Conservation (phyloP, 352 stramenopile species). For the Phytophthora agathidicida region DNA sequence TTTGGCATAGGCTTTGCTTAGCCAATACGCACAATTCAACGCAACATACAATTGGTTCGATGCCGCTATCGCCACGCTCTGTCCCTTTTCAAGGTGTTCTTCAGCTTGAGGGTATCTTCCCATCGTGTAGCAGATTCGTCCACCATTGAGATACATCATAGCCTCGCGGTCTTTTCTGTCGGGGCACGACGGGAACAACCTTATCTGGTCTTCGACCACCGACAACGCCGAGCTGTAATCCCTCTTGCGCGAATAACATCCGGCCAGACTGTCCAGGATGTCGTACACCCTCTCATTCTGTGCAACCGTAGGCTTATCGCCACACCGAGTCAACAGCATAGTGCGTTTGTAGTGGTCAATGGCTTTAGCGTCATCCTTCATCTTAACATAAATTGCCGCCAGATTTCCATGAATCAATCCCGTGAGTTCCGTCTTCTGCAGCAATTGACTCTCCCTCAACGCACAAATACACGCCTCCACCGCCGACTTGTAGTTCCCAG, state of each 20-base stretch:
- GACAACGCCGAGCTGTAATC: conserved; percentile 61
- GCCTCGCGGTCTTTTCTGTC: conserved; percentile 48
- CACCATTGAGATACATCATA: conserved; percentile 62
- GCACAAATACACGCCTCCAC: conserved; percentile 52
- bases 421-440: conserved; percentile 71
- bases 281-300: conserved; percentile 67
- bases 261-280: conserved; percentile 56
- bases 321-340: conserved; percentile 44
- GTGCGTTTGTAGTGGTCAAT: conserved; percentile 70
- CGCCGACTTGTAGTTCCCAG: conserved; percentile 56
- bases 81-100: conserved; percentile 44
- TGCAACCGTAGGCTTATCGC: conserved; percentile 26
- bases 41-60: conserved; percentile 39
- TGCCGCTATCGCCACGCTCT: conserved; percentile 30
- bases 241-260: conserved; percentile 57
- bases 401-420: conserved; percentile 73
- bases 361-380: conserved; percentile 59
- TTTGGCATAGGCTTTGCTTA: conserved; percentile 57
- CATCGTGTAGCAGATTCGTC: conserved; percentile 61
- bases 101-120: conserved; percentile 55
- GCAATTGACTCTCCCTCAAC: conserved; percentile 50
- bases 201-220: conserved; percentile 58
- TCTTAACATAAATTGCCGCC: conserved; percentile 58
- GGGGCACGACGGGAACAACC: conserved; percentile 48
- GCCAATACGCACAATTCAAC: conserved; percentile 55